phyloP scores from a whole-genome alignment of 2,329 filamentous ascomycete species.

The Exophiala oligosperma region DNA sequence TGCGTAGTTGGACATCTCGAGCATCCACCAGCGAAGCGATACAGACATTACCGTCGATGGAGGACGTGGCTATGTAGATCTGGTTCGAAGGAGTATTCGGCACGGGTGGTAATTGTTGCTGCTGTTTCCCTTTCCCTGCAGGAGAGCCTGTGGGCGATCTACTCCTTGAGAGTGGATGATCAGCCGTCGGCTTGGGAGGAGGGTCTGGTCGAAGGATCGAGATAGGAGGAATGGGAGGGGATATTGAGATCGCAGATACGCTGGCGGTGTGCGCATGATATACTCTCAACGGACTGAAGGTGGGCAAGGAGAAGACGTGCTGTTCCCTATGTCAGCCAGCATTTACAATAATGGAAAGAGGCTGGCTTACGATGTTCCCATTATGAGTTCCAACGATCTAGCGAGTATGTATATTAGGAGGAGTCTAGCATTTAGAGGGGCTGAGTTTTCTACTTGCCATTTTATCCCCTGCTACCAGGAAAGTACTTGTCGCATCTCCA shows the following conservation, averaged over 20 bases:
- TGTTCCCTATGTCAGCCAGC: slow-evolving; percentile 42
- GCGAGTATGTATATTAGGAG: slow-evolving; percentile 4
- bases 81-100: slow-evolving; percentile 80
- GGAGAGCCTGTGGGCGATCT: slow-evolving; percentile 49
- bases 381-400: slow-evolving; percentile 93
- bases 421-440: background rate
- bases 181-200: slow-evolving; percentile 37
- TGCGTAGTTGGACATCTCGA: slow-evolving; percentile 87
- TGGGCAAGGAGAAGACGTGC: slow-evolving; percentile 83
- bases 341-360: background rate
- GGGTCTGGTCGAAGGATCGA: slow-evolving; percentile 38
- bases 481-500: slow-evolving; percentile 90
- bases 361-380: slow-evolving; percentile 78
- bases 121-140: slow-evolving; percentile 50
- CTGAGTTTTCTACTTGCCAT: slow-evolving; percentile 64
- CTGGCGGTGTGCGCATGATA: slow-evolving; percentile 94
- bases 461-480: slow-evolving; percentile 90
- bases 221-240: slow-evolving; percentile 71
- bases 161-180: slow-evolving; percentile 37
- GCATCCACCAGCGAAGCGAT: slow-evolving; percentile 82
- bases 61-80: slow-evolving; percentile 90
- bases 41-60: slow-evolving; percentile 93
- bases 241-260: slow-evolving; percentile 85
- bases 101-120: slow-evolving; percentile 56
- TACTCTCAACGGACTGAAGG: slow-evolving; percentile 75